These are phyloP conservation scores for Pythium dissotocum DNA, from an alignment of 352 stramenopile genomes.

Conservation along the genomic window DNA sequence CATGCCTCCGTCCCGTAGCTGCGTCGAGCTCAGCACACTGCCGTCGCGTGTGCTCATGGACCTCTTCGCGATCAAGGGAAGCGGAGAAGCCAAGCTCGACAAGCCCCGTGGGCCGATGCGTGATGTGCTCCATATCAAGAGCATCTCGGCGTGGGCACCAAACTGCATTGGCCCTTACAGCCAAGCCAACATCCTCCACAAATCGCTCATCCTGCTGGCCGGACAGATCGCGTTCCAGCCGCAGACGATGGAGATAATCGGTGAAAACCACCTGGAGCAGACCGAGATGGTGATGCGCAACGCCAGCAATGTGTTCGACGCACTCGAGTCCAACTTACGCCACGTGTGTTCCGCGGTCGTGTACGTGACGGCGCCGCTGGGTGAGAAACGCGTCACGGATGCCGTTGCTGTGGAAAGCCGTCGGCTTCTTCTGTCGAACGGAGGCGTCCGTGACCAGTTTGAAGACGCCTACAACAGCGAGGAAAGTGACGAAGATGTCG, in stretches of 20 bases:
- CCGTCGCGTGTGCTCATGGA: conserved; percentile 87
- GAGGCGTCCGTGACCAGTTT: conserved; percentile 49
- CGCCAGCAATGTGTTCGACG: conserved; percentile 65
- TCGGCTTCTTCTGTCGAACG: conserved; percentile 47
- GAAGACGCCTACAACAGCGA: conserved; percentile 64
- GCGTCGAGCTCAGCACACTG: conserved; percentile 81
- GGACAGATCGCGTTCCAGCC: conserved; percentile 97
- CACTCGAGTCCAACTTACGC: conserved; percentile 76
- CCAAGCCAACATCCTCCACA: conserved; percentile 95
- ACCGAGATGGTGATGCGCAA: conserved; percentile 64
- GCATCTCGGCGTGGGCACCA: conserved; percentile 96
- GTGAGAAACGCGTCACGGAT: neutral
- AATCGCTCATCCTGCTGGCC: conserved; percentile 91
- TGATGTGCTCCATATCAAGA: conserved; percentile 96
- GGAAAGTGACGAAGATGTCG: conserved; percentile 73
- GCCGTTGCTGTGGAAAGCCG: conserved; percentile 4
- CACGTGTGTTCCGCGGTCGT: conserved; percentile 69
- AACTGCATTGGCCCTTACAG: conserved; percentile 99
- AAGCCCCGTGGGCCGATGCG: conserved; percentile 49
- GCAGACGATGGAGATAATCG: conserved; percentile 92
- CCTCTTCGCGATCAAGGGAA: conserved; percentile 84
- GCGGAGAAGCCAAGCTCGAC: conserved; percentile 61
- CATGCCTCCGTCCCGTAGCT: conserved; percentile 85
- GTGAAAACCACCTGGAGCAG: conserved; percentile 42
- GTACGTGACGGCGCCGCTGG: conserved; percentile 40